A percentile compares a stretch with the other conserved stretches of the same genome.
Evolutionary conservation across 805 yeast genomes (phyloP).

Genomic region (Cyberlindnera mississippiensis): DNA sequence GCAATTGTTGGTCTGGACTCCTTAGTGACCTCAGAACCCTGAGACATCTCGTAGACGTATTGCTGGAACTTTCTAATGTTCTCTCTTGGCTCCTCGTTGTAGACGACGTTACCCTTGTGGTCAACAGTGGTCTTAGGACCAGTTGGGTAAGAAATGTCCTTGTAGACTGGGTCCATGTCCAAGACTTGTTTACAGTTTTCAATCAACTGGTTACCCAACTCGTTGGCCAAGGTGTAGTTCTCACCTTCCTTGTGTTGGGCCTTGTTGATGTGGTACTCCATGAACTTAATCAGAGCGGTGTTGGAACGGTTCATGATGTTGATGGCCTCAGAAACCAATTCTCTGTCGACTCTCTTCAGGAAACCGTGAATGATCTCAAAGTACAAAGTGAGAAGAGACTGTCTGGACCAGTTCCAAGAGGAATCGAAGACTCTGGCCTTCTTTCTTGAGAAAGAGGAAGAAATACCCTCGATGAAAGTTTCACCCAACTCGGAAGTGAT

Average conservation of each 20-base stretch:
- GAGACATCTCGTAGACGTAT: constrained; percentile 94
- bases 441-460: constrained; percentile 83
- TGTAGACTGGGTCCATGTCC: constrained; percentile 83
- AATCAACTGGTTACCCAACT: constrained; percentile 87
- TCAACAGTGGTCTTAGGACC: constrained; percentile 92
- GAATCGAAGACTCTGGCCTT: constrained; percentile 97
- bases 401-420: constrained; percentile 99
- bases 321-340: constrained; percentile 93
- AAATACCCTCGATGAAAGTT: constrained; percentile 85
- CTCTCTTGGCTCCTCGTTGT: constrained; percentile 82
- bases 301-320: constrained; percentile 97
- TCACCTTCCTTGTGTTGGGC: constrained; percentile 81
- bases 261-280: constrained; percentile 74
- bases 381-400: constrained; percentile 89
- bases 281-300: constrained; percentile 88
- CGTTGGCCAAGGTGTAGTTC: constrained; percentile 86
- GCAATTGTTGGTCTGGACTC: constrained; percentile 69
- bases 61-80: constrained; percentile 92
- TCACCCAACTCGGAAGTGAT: constrained; percentile 78
- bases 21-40: constrained; percentile 82
- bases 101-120: constrained; percentile 80
- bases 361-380: constrained; percentile 95
- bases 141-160: constrained; percentile 90
- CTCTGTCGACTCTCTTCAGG: constrained; percentile 86
- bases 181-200: constrained; percentile 91